phyloP scores from a whole-genome alignment of 148 eudicot genomes.

The Spergularia bocconei region DNA sequence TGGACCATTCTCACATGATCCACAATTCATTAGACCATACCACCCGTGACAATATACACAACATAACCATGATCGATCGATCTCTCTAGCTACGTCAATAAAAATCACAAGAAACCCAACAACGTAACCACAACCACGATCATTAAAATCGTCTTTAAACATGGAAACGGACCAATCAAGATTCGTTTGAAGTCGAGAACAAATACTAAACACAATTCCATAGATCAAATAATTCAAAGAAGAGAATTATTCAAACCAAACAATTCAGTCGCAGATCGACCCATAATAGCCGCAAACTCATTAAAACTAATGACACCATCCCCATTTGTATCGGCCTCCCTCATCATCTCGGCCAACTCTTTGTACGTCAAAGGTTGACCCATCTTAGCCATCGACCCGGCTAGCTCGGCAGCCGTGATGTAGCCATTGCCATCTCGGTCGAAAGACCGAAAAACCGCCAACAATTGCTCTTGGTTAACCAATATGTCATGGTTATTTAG shows the following conservation, averaged over 20 bases:
- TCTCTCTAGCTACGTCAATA: too few relatives aligned
- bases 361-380: conserved; percentile 63
- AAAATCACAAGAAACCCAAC: too few relatives aligned
- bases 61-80: too few relatives aligned
- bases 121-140: too few relatives aligned
- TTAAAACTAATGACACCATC: conserved; percentile 71
- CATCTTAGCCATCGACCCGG: conserved; percentile 71
- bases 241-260: conserved; percentile 32
- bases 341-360: conserved; percentile 62
- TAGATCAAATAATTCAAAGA: not conserved
- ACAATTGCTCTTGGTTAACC: conserved; percentile 54
- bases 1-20: too few relatives aligned
- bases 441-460: conserved; percentile 50
- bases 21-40: too few relatives aligned
- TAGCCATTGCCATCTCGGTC: conserved; percentile 68
- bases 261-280: conserved; percentile 55
- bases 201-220: too few relatives aligned
- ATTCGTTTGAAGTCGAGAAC: too few relatives aligned
- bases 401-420: conserved; percentile 66
- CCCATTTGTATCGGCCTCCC: conserved; percentile 64
- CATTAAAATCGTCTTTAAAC: too few relatives aligned
- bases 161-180: too few relatives aligned
- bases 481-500: conserved; percentile 35
- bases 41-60: too few relatives aligned
- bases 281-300: conserved; percentile 59